phyloP scores from a whole-genome alignment of 2,329 filamentous ascomycete species.

The Cryphonectria parasitica region DNA sequence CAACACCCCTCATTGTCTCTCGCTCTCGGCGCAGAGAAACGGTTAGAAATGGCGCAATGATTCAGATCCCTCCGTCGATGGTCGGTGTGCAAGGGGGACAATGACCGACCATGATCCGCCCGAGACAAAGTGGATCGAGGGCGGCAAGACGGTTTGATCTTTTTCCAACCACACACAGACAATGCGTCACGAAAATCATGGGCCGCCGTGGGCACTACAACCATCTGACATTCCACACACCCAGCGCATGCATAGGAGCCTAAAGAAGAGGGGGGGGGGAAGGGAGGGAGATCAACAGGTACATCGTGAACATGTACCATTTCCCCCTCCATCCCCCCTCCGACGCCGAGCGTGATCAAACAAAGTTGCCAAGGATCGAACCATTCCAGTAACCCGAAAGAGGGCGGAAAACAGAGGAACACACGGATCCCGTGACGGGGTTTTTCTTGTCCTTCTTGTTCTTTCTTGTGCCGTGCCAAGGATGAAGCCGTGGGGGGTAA shows the following conservation, averaged over 20 bases:
- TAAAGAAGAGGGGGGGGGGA: not conserved
- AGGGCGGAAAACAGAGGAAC: no score
- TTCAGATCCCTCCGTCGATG: not conserved
- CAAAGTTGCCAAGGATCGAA: not conserved
- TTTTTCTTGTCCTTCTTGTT: not conserved
- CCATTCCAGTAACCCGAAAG: not conserved
- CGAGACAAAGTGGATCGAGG: not conserved
- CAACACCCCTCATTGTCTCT: no score
- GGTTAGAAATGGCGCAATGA: not conserved
- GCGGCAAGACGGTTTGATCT: not conserved
- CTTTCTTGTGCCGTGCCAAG: not conserved
- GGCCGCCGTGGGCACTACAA: not conserved
- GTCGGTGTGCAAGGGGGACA: constrained; percentile 6
- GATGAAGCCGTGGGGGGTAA: no score
- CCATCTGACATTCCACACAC: constrained; percentile 1
- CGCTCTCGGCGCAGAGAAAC: not conserved
- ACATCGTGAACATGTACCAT: constrained; percentile 2
- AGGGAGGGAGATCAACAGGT: not conserved
- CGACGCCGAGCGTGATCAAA: not conserved
- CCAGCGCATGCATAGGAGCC: not conserved
- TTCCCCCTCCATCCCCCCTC: not conserved
- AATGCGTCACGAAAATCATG: not conserved
- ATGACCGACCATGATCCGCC: not conserved
- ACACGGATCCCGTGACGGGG: not conserved
- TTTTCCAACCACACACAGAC: not conserved